These are phyloP conservation scores for Dacryopinax primogenitus DNA, from an alignment of 768 basidiomycete species.

Conservation along the genomic window DNA sequence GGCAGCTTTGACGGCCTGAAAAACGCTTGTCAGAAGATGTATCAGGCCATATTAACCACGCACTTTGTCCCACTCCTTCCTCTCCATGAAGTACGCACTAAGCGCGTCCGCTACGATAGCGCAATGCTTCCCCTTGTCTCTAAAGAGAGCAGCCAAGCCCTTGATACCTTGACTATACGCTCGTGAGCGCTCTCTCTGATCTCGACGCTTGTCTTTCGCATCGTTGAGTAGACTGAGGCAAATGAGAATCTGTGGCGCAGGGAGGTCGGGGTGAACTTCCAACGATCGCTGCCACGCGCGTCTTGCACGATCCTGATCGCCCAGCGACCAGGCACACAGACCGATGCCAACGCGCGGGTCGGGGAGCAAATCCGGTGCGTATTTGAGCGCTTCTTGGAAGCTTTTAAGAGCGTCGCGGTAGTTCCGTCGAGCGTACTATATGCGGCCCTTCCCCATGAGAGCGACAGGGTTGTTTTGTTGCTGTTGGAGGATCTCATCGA, in stretches of 20 bases:
- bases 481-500: constrained; percentile 61
- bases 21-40: neutral
- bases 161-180: constrained; percentile 55
- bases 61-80: constrained; percentile 51
- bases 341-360: constrained; percentile 96
- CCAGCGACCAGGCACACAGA: constrained; percentile 82
- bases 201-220: constrained; percentile 55
- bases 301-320: constrained; percentile 67
- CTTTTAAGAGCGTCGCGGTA: constrained; percentile 66
- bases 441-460: constrained; percentile 76
- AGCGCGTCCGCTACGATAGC: constrained; percentile 58
- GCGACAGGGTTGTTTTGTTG: constrained; percentile 83
- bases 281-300: constrained; percentile 83
- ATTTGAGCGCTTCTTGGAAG: constrained; percentile 72
- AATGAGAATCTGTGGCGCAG: constrained; percentile 67
- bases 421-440: constrained; percentile 65
- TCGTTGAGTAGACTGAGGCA: constrained; percentile 78
- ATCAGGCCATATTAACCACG: too few relatives aligned
- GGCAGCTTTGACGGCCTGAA: constrained; percentile 76
- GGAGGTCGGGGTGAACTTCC: constrained; percentile 52
- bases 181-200: constrained; percentile 49
- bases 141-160: constrained; percentile 34
- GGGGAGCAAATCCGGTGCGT: constrained; percentile 66
- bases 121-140: constrained; percentile 60
- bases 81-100: constrained; percentile 64